Base-by-base conservation (phyloP, 2,329 filamentous ascomycete genomes). In the Pseudogymnoascus sp. region DNA sequence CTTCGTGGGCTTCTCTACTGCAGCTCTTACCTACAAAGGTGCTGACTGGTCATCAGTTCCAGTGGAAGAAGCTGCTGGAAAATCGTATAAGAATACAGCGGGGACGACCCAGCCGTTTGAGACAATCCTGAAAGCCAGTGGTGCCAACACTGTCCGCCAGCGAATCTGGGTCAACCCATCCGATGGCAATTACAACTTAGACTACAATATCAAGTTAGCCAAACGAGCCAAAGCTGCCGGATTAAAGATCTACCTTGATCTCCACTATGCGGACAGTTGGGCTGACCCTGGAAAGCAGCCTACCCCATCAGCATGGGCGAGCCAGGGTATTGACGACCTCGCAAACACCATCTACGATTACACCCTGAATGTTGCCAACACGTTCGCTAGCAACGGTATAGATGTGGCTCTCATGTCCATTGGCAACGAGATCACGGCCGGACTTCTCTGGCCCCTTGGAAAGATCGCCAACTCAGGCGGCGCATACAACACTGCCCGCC, bases 191-290 rank as follows among this genome's bases (percentile, higher is more conserved):
- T 90, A 90, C 71, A 81, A 87, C 71, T 77, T 90, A 41, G 81
- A 81, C 62, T 90, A 90, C 73, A 90, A 89, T 69, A 70, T 91
- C 64, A 74, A 81, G 60, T 77, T 90, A n/a, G 87, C 84, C 3
- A 80, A 81, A 70, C 79, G 87, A 58, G 85, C 86, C 2, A 79
- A 84, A 66, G 81, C 81, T 2, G 84, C 80, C 0, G 87, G 86
- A 0, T 70, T 90, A 60, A 76, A 75, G 25, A 69, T 74, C 6
- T 83, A 81, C 66, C 74, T 89, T 16, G 83, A 88, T 65, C 74
- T 90, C 63, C 85, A 89, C 71, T 83, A 83, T 66, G 84, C 81
- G 70, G 85, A 89, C 72, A 87, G 81, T 1, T 90, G 86, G 87
- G 87, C 87, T 0, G 87, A 89, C 66, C 86, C 87, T 0, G 75